Conservation (phyloP, 192 early-diverging fungal genomes). For the Coemansia sp. region DNA sequence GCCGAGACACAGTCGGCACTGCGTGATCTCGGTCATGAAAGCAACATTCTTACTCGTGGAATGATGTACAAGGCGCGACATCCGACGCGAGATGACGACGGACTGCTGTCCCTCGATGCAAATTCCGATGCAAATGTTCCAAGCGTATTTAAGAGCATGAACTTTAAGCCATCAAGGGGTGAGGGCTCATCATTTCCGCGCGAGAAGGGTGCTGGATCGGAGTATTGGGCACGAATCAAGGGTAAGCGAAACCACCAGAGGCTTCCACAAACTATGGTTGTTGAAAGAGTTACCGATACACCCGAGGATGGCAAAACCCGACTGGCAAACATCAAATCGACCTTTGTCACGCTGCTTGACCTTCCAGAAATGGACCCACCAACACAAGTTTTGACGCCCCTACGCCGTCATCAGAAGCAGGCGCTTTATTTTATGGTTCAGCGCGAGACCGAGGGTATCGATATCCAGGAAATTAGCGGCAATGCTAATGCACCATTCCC, state of each 20-base stretch:
- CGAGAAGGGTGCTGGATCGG: conserved; percentile 2
- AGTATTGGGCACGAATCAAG: conserved; percentile 3
- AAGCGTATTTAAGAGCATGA: conserved; percentile 39
- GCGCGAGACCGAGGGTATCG: conserved; percentile 67
- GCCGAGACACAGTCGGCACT: conserved; percentile 25
- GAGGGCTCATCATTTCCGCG: conserved; percentile 1
- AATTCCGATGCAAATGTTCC: conserved; percentile 36
- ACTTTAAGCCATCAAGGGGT: conserved; percentile 4
- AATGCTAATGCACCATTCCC: conserved; percentile 18
- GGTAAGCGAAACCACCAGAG: conserved; percentile 6
- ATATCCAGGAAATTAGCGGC: conserved; percentile 26
- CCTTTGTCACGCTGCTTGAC: conserved; percentile 50
- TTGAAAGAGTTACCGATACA: conserved; percentile 8
- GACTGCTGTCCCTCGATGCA: conserved; percentile 11
- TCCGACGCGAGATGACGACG: conserved; percentile 21
- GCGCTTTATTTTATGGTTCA: conserved; percentile 77
- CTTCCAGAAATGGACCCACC: conserved; percentile 49
- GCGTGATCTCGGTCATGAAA: conserved; percentile 18
- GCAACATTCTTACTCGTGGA: conserved; percentile 32
- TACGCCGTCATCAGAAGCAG: conserved; percentile 82
- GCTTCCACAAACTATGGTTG: conserved; percentile 25
- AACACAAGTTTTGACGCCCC: conserved; percentile 47
- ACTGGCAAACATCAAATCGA: conserved; percentile 46
- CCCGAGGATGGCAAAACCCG: conserved; percentile 30
- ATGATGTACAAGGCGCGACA: conserved; percentile 22